phyloP scores from a whole-genome alignment of 768 basidiomycete species.

The Pulveroboletus sp. region DNA sequence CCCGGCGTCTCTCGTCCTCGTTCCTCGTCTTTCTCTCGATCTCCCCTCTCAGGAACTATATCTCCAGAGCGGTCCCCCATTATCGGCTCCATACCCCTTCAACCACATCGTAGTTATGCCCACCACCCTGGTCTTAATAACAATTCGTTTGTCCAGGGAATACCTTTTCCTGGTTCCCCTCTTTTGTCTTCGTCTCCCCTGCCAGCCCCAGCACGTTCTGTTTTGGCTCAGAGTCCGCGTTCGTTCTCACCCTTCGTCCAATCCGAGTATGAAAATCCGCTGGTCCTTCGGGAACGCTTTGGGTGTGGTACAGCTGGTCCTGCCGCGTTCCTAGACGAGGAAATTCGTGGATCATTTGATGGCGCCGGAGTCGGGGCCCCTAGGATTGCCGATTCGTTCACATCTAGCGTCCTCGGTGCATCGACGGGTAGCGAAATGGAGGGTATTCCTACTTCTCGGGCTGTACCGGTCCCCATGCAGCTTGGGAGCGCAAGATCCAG shows the following conservation, averaged over 20 bases:
- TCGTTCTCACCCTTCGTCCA: slow-evolving; percentile 6
- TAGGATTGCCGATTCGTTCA: background rate
- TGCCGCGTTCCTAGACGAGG: slow-evolving; percentile 17
- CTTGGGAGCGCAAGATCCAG: background rate
- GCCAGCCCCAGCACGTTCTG: background rate
- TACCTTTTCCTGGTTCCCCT: slow-evolving; percentile 11
- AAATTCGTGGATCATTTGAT: slow-evolving; percentile 21
- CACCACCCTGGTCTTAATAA: slow-evolving; percentile 8
- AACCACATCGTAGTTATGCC: slow-evolving; percentile 4
- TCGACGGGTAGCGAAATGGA: background rate
- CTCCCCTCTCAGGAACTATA: slow-evolving; percentile 2
- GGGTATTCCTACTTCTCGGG: background rate
- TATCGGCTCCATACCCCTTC: background rate
- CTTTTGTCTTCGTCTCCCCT: slow-evolving; percentile 12
- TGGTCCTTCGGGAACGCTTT: slow-evolving; percentile 5
- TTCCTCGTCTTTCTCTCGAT: slow-evolving; percentile 14
- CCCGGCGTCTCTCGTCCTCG: background rate
- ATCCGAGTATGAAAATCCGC: background rate
- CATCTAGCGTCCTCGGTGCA: background rate
- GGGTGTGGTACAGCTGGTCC: background rate
- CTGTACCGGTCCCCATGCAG: slow-evolving; percentile 7
- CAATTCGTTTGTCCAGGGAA: slow-evolving; percentile 10
- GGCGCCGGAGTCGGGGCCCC: background rate
- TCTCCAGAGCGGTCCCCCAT: slow-evolving; percentile 15
- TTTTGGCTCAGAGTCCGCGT: background rate